Conservation (phyloP, 352 stramenopile genomes). For the Globisporangium carolinianum region DNA sequence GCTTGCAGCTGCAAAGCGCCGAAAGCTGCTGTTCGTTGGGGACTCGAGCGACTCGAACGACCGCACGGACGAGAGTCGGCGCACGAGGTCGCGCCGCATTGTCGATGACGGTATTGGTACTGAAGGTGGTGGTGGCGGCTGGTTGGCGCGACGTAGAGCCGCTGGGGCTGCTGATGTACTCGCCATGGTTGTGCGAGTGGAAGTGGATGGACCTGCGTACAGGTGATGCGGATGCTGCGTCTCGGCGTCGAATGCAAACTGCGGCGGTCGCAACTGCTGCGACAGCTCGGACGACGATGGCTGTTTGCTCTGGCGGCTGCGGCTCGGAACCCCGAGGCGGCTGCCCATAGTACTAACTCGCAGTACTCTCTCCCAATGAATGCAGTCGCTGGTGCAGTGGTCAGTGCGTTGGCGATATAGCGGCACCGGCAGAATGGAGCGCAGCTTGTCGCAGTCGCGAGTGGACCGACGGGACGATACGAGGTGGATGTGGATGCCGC, state of each 20-base stretch:
- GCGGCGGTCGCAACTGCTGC: not conserved
- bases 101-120: not conserved
- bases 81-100: conserved; percentile 9
- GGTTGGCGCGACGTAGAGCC: too few species aligned
- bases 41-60: conserved; percentile 10
- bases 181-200: not conserved
- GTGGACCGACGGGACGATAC: not conserved
- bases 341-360: not conserved
- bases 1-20: not conserved
- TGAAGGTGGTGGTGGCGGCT: not conserved
- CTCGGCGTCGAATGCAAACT: conserved; percentile 9
- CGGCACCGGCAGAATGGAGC: not conserved
- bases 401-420: not conserved
- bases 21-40: not conserved
- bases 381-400: not conserved
- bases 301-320: not conserved
- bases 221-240: not conserved
- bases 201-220: not conserved
- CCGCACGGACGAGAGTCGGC: conserved; percentile 9
- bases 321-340: not conserved
- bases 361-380: not conserved
- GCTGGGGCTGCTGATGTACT: not conserved
- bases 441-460: not conserved
- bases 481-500: too few species aligned
- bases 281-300: too few species aligned